Conservation (phyloP, 1,139 yeast species). For the Yamadazyma membranifaciens region DNA sequence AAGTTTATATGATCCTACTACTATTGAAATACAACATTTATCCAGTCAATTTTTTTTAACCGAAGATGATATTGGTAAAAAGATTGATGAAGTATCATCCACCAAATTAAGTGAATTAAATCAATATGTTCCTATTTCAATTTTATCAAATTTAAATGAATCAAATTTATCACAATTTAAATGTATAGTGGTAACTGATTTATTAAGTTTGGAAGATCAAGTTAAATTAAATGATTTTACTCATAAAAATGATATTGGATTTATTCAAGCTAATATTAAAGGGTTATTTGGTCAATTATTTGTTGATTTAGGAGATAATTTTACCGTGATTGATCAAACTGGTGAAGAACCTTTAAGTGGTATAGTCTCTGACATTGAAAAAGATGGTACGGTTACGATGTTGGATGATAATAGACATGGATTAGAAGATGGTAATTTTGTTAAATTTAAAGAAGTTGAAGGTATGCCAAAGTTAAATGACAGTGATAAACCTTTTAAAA, state of each 20-base stretch:
- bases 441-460: conserved; percentile 82
- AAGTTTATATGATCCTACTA: conserved; percentile 80
- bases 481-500: conserved; percentile 62
- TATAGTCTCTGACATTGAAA: conserved; percentile 82
- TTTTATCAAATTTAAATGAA: conserved; percentile 53
- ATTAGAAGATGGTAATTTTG: conserved; percentile 86
- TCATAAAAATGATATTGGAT: conserved; percentile 71
- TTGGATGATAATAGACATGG: conserved; percentile 93
- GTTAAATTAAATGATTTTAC: conserved; percentile 73
- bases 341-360: conserved; percentile 94
- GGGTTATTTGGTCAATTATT: conserved; percentile 90
- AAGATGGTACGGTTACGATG: conserved; percentile 89
- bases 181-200: conserved; percentile 79
- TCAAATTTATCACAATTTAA: conserved; percentile 57
- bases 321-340: conserved; percentile 77
- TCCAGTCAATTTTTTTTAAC: conserved; percentile 86
- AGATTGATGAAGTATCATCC: conserved; percentile 73
- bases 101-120: conserved; percentile 76
- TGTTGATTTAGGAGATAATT: conserved; percentile 84
- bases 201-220: conserved; percentile 68
- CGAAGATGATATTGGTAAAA: conserved; percentile 67
- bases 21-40: conserved; percentile 66
- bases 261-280: conserved; percentile 75
- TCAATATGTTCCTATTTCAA: conserved; percentile 84
- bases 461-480: conserved; percentile 70